phyloP scores from a whole-genome alignment of 2,329 filamentous ascomycete species.

The Penicillium sp. region DNA sequence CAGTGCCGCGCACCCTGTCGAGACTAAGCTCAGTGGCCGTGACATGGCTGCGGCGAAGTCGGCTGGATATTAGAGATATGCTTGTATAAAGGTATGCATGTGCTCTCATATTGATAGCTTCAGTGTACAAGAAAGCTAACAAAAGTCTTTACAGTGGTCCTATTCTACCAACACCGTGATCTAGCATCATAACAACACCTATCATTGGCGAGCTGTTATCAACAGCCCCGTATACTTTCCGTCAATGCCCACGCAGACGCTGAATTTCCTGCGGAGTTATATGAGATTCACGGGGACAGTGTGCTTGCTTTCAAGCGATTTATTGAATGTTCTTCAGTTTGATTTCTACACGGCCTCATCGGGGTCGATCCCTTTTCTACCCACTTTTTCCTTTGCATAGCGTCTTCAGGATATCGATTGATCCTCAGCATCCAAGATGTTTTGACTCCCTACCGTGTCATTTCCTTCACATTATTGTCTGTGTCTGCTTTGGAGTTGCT shows the following conservation, averaged over 20 bases:
- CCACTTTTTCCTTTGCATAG: slow-evolving; percentile 5
- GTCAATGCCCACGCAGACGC: slow-evolving; percentile 3
- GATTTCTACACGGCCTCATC: slow-evolving; percentile 13
- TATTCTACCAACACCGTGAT: background rate
- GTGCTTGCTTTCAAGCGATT: slow-evolving; percentile 18
- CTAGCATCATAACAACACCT: slow-evolving; percentile 3
- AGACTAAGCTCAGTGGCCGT: background rate
- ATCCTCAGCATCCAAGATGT: background rate
- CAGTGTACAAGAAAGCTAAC: background rate
- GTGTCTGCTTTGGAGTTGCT: slow-evolving; percentile 13
- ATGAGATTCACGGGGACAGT: slow-evolving; percentile 3
- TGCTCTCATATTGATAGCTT: no score
- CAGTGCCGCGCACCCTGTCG: slow-evolving; percentile 4
- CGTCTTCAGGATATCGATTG: slow-evolving; percentile 5
- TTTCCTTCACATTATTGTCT: background rate
- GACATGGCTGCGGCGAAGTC: slow-evolving; percentile 5
- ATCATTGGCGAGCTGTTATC: slow-evolving; percentile 1
- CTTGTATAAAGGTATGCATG: slow-evolving; percentile 3
- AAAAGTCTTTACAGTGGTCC: background rate
- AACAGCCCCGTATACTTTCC: background rate
- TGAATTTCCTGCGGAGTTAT: slow-evolving; percentile 14
- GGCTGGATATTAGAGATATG: slow-evolving; percentile 4
- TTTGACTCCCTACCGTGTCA: background rate
- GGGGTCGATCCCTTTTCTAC: background rate
- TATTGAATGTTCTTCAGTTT: slow-evolving; percentile 13